Conservation (phyloP, 495 filamentous ascomycete genomes). For the Penicillium crystallinum region DNA sequence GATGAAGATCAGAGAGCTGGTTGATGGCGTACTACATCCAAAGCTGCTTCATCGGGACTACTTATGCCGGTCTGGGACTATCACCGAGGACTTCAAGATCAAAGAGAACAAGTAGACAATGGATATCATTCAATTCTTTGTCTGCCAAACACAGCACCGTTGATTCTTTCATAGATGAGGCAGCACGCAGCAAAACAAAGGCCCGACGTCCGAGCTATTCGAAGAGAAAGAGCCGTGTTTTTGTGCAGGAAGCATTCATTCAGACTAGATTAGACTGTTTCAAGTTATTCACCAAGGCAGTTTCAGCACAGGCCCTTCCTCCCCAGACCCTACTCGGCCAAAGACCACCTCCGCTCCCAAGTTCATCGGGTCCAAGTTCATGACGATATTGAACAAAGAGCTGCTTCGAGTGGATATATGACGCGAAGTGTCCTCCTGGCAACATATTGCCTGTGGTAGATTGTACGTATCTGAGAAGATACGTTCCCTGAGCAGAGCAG, state of each 20-base stretch:
- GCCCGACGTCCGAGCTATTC: neutral
- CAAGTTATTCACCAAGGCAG: slow-evolving; percentile 22
- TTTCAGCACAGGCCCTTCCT: slow-evolving; percentile 23
- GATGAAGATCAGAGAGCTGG: neutral
- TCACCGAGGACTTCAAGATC: neutral
- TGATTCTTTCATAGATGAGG: neutral
- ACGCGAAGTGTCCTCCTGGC: slow-evolving; percentile 19
- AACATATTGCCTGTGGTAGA: slow-evolving; percentile 31
- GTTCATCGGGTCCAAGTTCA: slow-evolving; percentile 26
- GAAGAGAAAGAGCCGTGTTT: neutral
- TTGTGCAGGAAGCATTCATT: neutral
- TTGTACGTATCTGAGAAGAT: slow-evolving; percentile 36
- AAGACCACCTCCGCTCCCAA: slow-evolving; percentile 30
- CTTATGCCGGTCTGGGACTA: neutral
- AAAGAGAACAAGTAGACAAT: neutral
- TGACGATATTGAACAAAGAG: slow-evolving; percentile 37
- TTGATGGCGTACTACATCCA: neutral
- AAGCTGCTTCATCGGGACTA: neutral
- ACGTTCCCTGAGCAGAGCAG: slow-evolving; percentile 19
- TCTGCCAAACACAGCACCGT: neutral
- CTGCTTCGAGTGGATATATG: slow-evolving; percentile 14
- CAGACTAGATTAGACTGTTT: neutral
- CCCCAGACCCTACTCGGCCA: slow-evolving; percentile 26
- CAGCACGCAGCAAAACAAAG: no score
- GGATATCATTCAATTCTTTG: neutral